A percentile compares a stretch with the other conserved stretches of the same genome.
phyloP scores from a whole-genome alignment of 2,329 filamentous ascomycete genomes.

The Hypoxylon rubiginosum region DNA sequence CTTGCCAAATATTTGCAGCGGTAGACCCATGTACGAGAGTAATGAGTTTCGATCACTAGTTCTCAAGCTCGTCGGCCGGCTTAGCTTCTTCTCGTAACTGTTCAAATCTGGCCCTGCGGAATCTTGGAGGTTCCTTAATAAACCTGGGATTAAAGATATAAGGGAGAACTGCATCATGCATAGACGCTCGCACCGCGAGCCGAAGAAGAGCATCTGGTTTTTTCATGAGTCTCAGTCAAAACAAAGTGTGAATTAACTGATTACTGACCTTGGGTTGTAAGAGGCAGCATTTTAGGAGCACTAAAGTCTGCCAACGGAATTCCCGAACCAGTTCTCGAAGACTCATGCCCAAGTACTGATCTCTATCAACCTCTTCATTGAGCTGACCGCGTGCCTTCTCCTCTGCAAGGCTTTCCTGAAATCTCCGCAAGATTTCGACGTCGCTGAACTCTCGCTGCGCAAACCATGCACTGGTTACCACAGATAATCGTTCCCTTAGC shows the following conservation, averaged over 20 bases:
- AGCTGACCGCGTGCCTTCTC: constrained; percentile 70
- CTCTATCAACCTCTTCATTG: constrained; percentile 78
- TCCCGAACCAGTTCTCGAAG: constrained; percentile 92
- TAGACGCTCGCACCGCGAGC: constrained; percentile 92
- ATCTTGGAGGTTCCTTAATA: constrained; percentile 92
- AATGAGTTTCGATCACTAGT: constrained; percentile 93
- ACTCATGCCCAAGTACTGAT: constrained; percentile 90
- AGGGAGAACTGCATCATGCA: constrained; percentile 99
- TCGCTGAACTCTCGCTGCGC: constrained; percentile 93
- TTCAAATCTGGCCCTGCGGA: constrained; percentile 95
- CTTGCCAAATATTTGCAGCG: constrained; percentile 95
- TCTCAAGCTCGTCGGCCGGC: constrained; percentile 84
- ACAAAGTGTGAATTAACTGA: neutral
- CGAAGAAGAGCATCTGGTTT: constrained; percentile 94
- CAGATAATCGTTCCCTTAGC: constrained; percentile 87
- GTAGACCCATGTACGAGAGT: constrained; percentile 93
- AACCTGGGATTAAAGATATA: constrained; percentile 92
- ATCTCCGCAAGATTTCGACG: constrained; percentile 87
- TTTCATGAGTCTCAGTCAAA: constrained; percentile 24
- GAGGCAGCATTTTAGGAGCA: constrained; percentile 92
- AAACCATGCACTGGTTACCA: constrained; percentile 97
- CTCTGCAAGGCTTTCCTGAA: constrained; percentile 87
- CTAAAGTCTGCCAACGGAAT: constrained; percentile 94
- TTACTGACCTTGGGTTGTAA: constrained; percentile 87
- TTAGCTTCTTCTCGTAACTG: constrained; percentile 79